Conservation (phyloP, 352 stramenopile species). For the Globisporangium orthogonon region DNA sequence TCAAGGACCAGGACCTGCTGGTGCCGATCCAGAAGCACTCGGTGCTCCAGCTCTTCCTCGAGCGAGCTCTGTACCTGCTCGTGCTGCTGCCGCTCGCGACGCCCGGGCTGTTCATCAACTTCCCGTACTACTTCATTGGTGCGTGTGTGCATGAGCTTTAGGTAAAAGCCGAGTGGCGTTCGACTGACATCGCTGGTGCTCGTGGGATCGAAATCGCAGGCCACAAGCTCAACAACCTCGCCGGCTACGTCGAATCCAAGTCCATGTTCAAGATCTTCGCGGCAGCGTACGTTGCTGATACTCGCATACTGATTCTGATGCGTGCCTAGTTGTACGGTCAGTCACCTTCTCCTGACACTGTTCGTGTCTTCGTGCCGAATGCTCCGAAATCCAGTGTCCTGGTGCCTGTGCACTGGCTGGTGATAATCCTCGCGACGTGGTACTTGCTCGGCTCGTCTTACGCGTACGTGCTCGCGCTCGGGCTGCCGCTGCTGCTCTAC, state of each 20-base stretch:
- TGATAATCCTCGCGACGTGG: slow-evolving; percentile 52
- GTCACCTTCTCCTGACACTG: slow-evolving; percentile 5
- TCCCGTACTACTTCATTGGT: slow-evolving; percentile 79
- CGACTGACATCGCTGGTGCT: neutral
- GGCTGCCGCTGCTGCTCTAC: slow-evolving; percentile 59
- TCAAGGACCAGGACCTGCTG: slow-evolving; percentile 71
- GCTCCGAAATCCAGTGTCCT: slow-evolving; percentile 31
- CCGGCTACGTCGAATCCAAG: slow-evolving; percentile 65
- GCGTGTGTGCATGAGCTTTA: slow-evolving; percentile 8
- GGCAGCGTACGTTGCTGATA: slow-evolving; percentile 28
- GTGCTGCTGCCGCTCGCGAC: slow-evolving; percentile 65
- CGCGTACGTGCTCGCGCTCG: slow-evolving; percentile 49
- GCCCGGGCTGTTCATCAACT: slow-evolving; percentile 60
- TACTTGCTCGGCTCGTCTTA: slow-evolving; percentile 47
- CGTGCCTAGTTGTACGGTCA: no score
- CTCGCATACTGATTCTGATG: no score
- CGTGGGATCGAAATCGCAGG: slow-evolving; percentile 19
- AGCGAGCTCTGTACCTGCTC: slow-evolving; percentile 57
- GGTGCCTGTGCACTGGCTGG: slow-evolving; percentile 60
- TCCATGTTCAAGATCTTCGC: slow-evolving; percentile 83
- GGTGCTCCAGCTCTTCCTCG: slow-evolving; percentile 54
- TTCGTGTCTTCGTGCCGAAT: slow-evolving; percentile 3
- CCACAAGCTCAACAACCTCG: slow-evolving; percentile 60
- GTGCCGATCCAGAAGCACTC: slow-evolving; percentile 41
- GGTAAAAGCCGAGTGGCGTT: neutral